Evolutionary conservation across 2,329 filamentous ascomycete genomes (phyloP).

Genomic region (Harringtonia aguacate): DNA sequence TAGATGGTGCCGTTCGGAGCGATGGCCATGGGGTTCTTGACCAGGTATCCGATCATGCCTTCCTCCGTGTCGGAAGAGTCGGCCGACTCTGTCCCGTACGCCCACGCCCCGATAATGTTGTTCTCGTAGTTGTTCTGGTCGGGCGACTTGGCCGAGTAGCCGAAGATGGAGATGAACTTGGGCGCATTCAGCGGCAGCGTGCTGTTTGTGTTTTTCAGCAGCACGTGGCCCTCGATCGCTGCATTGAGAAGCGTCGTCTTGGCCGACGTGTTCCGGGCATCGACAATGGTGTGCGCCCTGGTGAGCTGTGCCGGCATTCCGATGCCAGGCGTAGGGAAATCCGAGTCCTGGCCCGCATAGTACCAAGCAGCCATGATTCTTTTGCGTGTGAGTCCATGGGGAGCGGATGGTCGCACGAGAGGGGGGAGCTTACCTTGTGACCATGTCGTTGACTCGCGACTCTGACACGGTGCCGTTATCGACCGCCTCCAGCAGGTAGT

Average conservation of each 20-base stretch:
- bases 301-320: slow-evolving; percentile 40
- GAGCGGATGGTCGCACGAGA: slow-evolving; percentile 11
- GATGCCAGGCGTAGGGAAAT: slow-evolving; percentile 33
- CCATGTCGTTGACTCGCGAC: slow-evolving; percentile 31
- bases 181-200: slow-evolving; percentile 42
- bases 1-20: slow-evolving; percentile 31
- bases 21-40: slow-evolving; percentile 11
- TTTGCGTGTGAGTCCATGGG: slow-evolving; percentile 8
- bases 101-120: slow-evolving; percentile 24
- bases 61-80: slow-evolving; percentile 2
- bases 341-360: slow-evolving; percentile 39
- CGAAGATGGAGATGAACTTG: slow-evolving; percentile 45
- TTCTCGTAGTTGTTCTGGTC: slow-evolving; percentile 28
- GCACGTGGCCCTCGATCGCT: slow-evolving; percentile 51
- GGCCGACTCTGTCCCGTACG: slow-evolving; percentile 26
- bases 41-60: neutral
- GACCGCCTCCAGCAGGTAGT: slow-evolving; percentile 48
- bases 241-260: slow-evolving; percentile 36
- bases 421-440: slow-evolving; percentile 12
- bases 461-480: slow-evolving; percentile 47
- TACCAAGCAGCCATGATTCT: slow-evolving; percentile 45
- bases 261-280: slow-evolving; percentile 39
- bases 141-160: slow-evolving; percentile 44
- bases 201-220: slow-evolving; percentile 49
- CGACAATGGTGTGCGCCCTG: slow-evolving; percentile 38